Percentiles rank a stretch among this genome's conserved stretches.
Evolutionary conservation across 108 stramenopile species (phyloP).

Genomic region (Epipyxis sp.): DNA sequence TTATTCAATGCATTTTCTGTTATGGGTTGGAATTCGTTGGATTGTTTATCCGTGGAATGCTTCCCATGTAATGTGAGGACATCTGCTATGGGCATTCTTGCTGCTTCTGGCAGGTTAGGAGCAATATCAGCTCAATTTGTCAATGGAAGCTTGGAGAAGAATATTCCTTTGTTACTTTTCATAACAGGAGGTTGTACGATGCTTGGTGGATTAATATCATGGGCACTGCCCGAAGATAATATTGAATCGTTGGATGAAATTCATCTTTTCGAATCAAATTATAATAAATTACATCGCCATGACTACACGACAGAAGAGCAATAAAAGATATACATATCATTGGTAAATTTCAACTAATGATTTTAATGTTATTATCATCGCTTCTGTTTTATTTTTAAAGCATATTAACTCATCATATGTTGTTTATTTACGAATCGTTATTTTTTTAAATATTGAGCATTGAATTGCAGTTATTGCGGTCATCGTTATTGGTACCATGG

Average conservation of each 20-base stretch:
- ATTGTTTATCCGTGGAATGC: constrained; percentile 43
- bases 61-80: constrained; percentile 46
- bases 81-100: constrained; percentile 47
- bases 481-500: too few species aligned
- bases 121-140: constrained; percentile 54
- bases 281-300: too few species aligned
- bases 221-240: not conserved
- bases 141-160: constrained; percentile 45
- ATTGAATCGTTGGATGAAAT: not conserved
- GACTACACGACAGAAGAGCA: too few species aligned
- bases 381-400: too few species aligned
- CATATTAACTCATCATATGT: too few species aligned
- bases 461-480: too few species aligned
- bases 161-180: constrained; percentile 42
- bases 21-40: constrained; percentile 51
- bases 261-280: too few species aligned
- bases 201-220: constrained; percentile 33
- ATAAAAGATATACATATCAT: too few species aligned
- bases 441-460: too few species aligned
- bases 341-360: too few species aligned
- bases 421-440: too few species aligned
- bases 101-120: constrained; percentile 46
- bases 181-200: constrained; percentile 44
- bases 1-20: constrained; percentile 51
- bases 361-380: too few species aligned